Base-by-base conservation (phyloP, 1,139 yeast species). In the Candida mesenterica region DNA sequence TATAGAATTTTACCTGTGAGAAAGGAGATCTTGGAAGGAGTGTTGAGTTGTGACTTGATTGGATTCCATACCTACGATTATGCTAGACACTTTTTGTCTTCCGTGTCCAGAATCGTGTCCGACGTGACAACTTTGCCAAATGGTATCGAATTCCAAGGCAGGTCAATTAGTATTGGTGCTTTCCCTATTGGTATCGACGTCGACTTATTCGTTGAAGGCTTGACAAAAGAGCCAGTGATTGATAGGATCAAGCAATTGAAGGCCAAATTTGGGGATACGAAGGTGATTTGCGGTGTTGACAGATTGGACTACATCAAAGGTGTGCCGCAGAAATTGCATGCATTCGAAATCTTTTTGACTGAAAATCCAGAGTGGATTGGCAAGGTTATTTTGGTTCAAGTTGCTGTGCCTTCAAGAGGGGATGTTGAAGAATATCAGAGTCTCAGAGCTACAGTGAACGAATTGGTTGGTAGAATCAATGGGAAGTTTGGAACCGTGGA, bases 11-110 rank as follows among this genome's bases (percentile, higher is more conserved):
- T 94, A 51, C 99, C 99, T 0, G 98, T 94, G 13, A 76, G 99
- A 61, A 79, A 83, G 49, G 98, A 94, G 60, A 89, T 94, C 38
- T 68, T 94, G 50, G 78, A 77, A 42, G 99, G 99, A 33, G 95
- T 94, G 2, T 68, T 94, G 55, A 83, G 94, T 50, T 92, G 97
- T 64, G 96, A 94, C 57, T 73, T 94, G 50, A 81, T 94, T 53
- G 99, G 99, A 0, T 94, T 94, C 73, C 99, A 94, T 61, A 94
- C 98, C n/a, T 94, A 94, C 61, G 99, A 94, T 61, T 94, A 94
- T 54, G 98, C 96, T n/a, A 77, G 99, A 50, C 99, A 94, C 65
- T 94, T 94, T 62, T 64, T 94, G 39, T 83, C 95, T 15, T 82
- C 96, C 1, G 96, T 92, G n/a, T 81, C 90, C 40, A 72, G 96